Evolutionary conservation across 2,329 filamentous ascomycete species (phyloP).

Genomic region (Didymella segeticola): DNA sequence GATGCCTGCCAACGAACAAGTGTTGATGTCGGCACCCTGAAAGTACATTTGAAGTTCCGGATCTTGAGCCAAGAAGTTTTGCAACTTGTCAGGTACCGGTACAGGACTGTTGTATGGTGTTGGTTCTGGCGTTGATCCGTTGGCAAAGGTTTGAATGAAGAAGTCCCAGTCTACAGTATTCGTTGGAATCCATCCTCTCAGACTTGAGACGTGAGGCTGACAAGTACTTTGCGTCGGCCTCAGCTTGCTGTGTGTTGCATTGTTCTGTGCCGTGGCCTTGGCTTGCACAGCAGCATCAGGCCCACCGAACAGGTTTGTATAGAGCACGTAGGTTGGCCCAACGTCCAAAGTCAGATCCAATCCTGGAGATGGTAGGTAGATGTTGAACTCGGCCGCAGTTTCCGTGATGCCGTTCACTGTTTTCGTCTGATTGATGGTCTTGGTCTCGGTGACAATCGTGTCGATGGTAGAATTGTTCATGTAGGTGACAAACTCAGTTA

Average conservation of each 20-base stretch:
- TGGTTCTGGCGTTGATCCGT: constrained; percentile 1
- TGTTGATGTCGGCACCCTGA: constrained; percentile 38
- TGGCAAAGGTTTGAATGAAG: constrained; percentile 33
- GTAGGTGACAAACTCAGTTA: constrained; percentile 36
- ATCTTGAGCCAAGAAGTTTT: constrained; percentile 33
- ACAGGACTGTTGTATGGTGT: constrained; percentile 6
- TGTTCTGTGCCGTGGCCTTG: constrained; percentile 1
- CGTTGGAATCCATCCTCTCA: constrained; percentile 30
- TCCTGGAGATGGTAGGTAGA: constrained; percentile 26
- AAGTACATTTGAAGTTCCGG: constrained; percentile 28
- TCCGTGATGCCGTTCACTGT: constrained; percentile 31
- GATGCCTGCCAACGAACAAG: constrained; percentile 26
- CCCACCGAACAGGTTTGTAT: constrained; percentile 36
- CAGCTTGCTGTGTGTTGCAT: constrained; percentile 4
- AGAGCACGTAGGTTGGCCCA: constrained; percentile 43
- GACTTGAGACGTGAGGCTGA: constrained; percentile 12
- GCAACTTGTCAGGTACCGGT: constrained; percentile 29
- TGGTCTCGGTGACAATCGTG: constrained; percentile 30
- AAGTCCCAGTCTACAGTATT: constrained; percentile 32
- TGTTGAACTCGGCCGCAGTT: constrained; percentile 31
- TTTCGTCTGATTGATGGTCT: constrained; percentile 38
- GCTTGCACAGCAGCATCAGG: constrained; percentile 16
- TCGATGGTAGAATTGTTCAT: constrained; percentile 33
- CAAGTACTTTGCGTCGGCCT: constrained; percentile 12
- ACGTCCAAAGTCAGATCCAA: constrained; percentile 24